phyloP scores from a whole-genome alignment of 148 eudicot species.

The Fallopia convolvulus region DNA sequence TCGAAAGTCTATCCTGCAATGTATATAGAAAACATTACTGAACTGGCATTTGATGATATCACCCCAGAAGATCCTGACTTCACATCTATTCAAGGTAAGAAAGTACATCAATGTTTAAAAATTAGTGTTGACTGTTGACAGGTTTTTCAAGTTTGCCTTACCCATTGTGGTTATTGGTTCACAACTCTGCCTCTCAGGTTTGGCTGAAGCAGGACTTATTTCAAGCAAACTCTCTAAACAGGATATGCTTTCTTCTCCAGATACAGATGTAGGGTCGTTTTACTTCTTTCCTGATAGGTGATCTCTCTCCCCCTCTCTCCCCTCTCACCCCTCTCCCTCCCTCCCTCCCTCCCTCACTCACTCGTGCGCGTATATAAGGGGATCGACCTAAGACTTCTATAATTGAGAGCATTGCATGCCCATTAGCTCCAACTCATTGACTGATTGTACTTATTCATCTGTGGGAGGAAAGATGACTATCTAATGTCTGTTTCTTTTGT shows the following conservation, averaged over 20 bases:
- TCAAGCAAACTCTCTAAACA: conserved; percentile 86
- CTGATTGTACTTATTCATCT: not conserved
- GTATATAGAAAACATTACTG: conserved; percentile 87
- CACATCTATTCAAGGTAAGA: conserved; percentile 79
- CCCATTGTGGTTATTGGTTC: conserved; percentile 9
- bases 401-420: not conserved
- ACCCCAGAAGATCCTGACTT: conserved; percentile 96
- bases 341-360: too few species aligned
- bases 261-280: conserved; percentile 57
- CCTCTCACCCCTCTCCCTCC: too few species aligned
- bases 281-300: conserved; percentile 88
- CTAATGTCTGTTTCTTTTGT: not conserved
- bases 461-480: not conserved
- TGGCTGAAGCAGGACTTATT: conserved; percentile 99
- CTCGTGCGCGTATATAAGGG: too few species aligned
- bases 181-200: conserved; percentile 41
- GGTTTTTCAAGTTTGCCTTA: conserved; percentile 11
- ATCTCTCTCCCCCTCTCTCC: not conserved
- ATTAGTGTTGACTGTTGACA: not conserved
- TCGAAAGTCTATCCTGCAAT: conserved; percentile 97
- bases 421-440: not conserved
- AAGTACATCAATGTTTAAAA: not conserved
- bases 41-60: conserved; percentile 93
- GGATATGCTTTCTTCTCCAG: conserved; percentile 57
- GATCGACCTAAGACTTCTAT: not conserved